A percentile compares a stretch with the other conserved stretches of the same genome.
phyloP scores from a whole-genome alignment of 805 yeast species.

The Nakazawaea holstii region DNA sequence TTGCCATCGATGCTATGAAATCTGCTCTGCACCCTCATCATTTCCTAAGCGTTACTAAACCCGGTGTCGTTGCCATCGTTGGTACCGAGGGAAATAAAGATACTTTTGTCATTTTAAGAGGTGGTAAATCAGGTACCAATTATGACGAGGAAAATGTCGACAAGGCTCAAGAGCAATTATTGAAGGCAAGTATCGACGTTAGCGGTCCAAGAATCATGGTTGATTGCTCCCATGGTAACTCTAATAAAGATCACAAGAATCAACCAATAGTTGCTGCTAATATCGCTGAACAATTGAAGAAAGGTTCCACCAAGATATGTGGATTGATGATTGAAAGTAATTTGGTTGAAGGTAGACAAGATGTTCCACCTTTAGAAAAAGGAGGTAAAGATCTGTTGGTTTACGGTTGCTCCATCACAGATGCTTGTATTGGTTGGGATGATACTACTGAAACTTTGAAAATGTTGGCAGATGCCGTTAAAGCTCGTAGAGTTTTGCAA shows the following conservation, averaged over 20 bases:
- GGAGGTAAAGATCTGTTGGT: slow-evolving; percentile 72
- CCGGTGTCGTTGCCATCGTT: slow-evolving; percentile 93
- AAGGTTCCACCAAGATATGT: slow-evolving; percentile 72
- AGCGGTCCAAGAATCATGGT: slow-evolving; percentile 75
- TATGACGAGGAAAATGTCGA: slow-evolving; percentile 72
- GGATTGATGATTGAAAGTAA: slow-evolving; percentile 98
- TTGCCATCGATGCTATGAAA: slow-evolving; percentile 89
- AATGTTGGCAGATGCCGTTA: slow-evolving; percentile 73
- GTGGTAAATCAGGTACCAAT: slow-evolving; percentile 92
- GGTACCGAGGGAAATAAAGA: slow-evolving; percentile 92
- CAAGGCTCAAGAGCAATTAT: slow-evolving; percentile 57
- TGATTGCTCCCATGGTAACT: slow-evolving; percentile 97
- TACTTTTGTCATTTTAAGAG: slow-evolving; percentile 88
- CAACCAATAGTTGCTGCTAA: slow-evolving; percentile 84
- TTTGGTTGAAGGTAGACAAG: slow-evolving; percentile 88
- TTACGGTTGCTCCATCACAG: slow-evolving; percentile 96
- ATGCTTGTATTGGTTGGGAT: slow-evolving; percentile 93
- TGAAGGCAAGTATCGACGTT: slow-evolving; percentile 32
- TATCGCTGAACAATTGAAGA: slow-evolving; percentile 72
- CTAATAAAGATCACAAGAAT: slow-evolving; percentile 83
- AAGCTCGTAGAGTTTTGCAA: slow-evolving; percentile 55
- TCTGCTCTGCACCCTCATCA: slow-evolving; percentile 94
- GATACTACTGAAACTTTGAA: slow-evolving; percentile 69
- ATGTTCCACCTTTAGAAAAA: slow-evolving; percentile 61
- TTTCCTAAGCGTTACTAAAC: slow-evolving; percentile 91